Evolutionary conservation across 768 basidiomycete genomes (phyloP).

Genomic region (Boletus reticulatus): DNA sequence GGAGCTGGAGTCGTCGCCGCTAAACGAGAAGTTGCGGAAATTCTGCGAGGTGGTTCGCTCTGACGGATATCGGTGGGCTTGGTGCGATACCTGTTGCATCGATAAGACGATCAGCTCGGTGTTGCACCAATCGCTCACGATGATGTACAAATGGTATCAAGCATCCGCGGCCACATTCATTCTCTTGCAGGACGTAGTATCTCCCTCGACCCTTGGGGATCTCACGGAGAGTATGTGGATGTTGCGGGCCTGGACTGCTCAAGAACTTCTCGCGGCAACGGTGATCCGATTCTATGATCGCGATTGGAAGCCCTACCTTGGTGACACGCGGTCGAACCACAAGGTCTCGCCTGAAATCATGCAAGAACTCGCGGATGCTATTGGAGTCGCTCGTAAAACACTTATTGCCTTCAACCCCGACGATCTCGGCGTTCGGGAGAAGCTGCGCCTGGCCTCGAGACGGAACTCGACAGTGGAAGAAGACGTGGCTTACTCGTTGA

Average conservation of each 20-base stretch:
- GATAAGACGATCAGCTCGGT: too few relatives aligned
- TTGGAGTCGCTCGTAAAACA: background rate
- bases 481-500: conserved; percentile 8
- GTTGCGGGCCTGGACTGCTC: conserved; percentile 14
- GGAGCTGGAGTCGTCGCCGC: too few relatives aligned
- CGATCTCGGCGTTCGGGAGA: conserved; percentile 3
- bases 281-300: conserved; percentile 9
- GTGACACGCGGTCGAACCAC: conserved; percentile 1
- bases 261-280: conserved; percentile 11
- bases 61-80: too few relatives aligned
- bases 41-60: too few relatives aligned
- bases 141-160: too few relatives aligned
- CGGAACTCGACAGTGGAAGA: conserved; percentile 7
- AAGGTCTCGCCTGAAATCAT: conserved; percentile 8
- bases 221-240: conserved; percentile 4
- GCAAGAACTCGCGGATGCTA: conserved; percentile 5
- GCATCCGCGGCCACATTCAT: conserved; percentile 4
- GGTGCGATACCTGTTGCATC: too few relatives aligned
- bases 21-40: too few relatives aligned
- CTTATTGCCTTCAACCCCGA: conserved; percentile 4
- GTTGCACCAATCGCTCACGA: too few relatives aligned
- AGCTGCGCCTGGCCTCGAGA: conserved; percentile 11
- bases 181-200: background rate
- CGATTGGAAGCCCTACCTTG: conserved; percentile 10
- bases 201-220: background rate